These are phyloP conservation scores for Agapanthus africanus DNA, from an alignment of 106 monocot genomes.

Conservation along the genomic window DNA sequence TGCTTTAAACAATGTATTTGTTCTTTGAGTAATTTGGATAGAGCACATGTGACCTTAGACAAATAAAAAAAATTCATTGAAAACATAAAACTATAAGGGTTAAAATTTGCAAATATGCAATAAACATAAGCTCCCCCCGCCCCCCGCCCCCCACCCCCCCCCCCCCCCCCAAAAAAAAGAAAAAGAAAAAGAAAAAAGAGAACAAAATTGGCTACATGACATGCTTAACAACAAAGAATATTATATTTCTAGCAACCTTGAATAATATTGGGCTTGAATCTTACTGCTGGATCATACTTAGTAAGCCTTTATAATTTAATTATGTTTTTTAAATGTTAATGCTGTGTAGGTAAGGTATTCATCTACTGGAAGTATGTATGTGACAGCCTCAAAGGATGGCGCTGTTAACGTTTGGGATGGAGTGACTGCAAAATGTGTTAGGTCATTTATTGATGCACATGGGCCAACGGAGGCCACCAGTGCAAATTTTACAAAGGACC, in stretches of 20 bases:
- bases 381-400: slow-evolving; percentile 95
- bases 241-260: not conserved
- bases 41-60: no score
- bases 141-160: no score
- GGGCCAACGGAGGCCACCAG: slow-evolving; percentile 66
- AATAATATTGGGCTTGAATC: not conserved
- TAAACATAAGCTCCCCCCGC: no score
- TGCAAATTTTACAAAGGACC: slow-evolving; percentile 83
- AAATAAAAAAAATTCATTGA: no score
- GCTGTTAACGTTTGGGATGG: slow-evolving; percentile 79
- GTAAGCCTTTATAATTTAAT: not conserved
- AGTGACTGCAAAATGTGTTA: slow-evolving; percentile 62
- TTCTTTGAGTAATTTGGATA: not conserved
- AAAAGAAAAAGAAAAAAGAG: no score
- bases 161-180: no score
- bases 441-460: slow-evolving; percentile 69
- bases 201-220: no score
- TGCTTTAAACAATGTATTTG: no score
- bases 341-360: slow-evolving; percentile 65
- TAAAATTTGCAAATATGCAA: no score
- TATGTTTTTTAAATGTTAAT: not conserved
- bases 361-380: slow-evolving; percentile 58
- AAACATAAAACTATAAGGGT: no score
- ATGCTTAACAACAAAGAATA: no score
- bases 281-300: not conserved